Conservation (phyloP, 257 asterid species). For the Salvia hispanica region DNA sequence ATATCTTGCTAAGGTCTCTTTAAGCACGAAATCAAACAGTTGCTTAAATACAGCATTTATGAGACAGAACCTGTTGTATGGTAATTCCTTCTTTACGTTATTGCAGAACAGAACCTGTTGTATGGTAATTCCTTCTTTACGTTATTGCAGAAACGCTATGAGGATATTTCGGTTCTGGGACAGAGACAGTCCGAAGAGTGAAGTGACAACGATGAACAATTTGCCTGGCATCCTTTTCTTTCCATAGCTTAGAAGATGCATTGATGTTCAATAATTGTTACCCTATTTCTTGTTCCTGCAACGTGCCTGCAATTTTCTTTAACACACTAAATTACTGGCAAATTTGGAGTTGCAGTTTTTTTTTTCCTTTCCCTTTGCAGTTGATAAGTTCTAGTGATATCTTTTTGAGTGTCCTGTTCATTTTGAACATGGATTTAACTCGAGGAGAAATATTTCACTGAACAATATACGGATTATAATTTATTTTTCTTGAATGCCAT, state of each 20-base stretch:
- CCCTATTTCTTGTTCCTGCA: constrained; percentile 25
- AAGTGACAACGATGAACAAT: constrained; percentile 29
- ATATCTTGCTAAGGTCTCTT: background rate
- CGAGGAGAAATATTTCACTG: constrained; percentile 28
- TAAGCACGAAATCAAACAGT: too few species aligned
- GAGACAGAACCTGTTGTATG: background rate
- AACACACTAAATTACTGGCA: constrained; percentile 18
- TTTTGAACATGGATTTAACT: constrained; percentile 19
- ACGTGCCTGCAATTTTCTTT: constrained; percentile 28
- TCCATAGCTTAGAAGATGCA: constrained; percentile 30
- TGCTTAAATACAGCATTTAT: background rate
- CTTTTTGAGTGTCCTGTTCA: constrained; percentile 21
- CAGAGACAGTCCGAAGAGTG: constrained; percentile 79
- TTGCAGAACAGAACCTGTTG: constrained; percentile 65
- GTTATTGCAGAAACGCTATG: constrained; percentile 74
- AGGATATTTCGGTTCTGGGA: constrained; percentile 82
- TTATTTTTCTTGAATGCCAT: background rate
- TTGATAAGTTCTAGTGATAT: constrained; percentile 5
- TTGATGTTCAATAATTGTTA: constrained; percentile 46
- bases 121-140: background rate
- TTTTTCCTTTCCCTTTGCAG: constrained; percentile 25
- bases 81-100: constrained; percentile 1
- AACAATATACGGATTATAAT: background rate
- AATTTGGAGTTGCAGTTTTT: constrained; percentile 28
- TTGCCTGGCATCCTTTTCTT: constrained; percentile 10